phyloP scores from a whole-genome alignment of 768 basidiomycete species.

The Phlebiopsis gigantea region DNA sequence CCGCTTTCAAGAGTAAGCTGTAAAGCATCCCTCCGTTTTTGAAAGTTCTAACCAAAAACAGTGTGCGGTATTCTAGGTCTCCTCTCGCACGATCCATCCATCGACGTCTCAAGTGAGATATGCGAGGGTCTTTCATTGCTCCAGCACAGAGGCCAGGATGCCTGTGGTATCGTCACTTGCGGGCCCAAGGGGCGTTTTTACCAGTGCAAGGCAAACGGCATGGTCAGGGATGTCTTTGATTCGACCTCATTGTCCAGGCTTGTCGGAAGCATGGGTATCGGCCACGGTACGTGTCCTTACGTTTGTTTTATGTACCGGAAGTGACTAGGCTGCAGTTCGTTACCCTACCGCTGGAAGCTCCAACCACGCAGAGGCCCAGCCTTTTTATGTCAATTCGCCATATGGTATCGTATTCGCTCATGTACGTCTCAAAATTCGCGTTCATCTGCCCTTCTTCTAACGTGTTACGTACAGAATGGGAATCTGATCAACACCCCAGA shows the following conservation, averaged over 20 bases:
- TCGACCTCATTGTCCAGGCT: constrained; percentile 67
- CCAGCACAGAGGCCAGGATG: constrained; percentile 97
- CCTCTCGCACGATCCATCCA: constrained; percentile 69
- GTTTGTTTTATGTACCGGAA: background rate
- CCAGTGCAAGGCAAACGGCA: constrained; percentile 98
- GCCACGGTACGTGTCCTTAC: constrained; percentile 67
- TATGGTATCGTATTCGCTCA: constrained; percentile 98
- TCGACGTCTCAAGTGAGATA: constrained; percentile 82
- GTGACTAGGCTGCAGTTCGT: constrained; percentile 52
- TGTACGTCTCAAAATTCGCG: constrained; percentile 49
- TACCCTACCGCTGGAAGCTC: constrained; percentile 99
- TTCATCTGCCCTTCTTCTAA: background rate
- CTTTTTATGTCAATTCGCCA: constrained; percentile 99
- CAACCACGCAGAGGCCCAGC: constrained; percentile 95
- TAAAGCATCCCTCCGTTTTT: background rate
- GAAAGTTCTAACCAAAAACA: constrained; percentile 19
- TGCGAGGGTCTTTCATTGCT: constrained; percentile 92
- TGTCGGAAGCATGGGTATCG: constrained; percentile 94
- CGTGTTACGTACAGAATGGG: constrained; percentile 66
- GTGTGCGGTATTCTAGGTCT: constrained; percentile 95
- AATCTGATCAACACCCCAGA: constrained; percentile 91
- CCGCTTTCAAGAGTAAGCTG: constrained; percentile 25
- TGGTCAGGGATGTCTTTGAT: constrained; percentile 98
- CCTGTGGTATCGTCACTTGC: constrained; percentile 95
- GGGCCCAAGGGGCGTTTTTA: constrained; percentile 92